Evolutionary conservation across 805 yeast genomes (phyloP).

Genomic region (Vanderwaltozyma yarrowii): DNA sequence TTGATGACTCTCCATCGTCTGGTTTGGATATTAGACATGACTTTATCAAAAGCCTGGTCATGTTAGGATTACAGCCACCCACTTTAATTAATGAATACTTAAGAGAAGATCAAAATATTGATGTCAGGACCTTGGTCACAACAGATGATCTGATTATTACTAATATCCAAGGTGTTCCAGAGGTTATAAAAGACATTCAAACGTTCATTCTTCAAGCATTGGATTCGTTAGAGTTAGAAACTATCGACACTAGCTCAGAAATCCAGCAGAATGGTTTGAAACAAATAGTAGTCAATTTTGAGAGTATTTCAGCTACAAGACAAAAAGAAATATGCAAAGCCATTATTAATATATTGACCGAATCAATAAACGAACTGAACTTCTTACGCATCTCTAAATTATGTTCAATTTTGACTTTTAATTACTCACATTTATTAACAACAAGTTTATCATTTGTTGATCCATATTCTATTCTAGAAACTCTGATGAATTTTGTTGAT

Average conservation of each 20-base stretch:
- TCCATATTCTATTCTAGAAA: conserved; percentile 34
- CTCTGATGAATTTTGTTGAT: conserved; percentile 46
- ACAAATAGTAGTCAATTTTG: conserved; percentile 39
- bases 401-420: conserved; percentile 40
- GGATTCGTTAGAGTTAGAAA: conserved; percentile 22
- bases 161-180: conserved; percentile 27
- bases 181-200: conserved; percentile 24
- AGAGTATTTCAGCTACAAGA: conserved; percentile 36
- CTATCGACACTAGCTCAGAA: conserved; percentile 35
- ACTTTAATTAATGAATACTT: conserved; percentile 27
- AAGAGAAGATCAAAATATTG: conserved; percentile 33
- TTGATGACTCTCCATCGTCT: conserved; percentile 40
- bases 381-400: conserved; percentile 38
- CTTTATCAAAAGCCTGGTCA: conserved; percentile 37
- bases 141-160: conserved; percentile 28
- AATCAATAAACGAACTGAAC: conserved; percentile 34
- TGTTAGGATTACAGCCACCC: conserved; percentile 31
- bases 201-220: conserved; percentile 19
- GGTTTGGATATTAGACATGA: conserved; percentile 42
- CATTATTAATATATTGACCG: conserved; percentile 24
- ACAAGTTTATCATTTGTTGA: conserved; percentile 36
- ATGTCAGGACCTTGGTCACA: conserved; percentile 24
- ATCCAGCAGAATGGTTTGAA: conserved; percentile 47
- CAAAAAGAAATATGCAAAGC: conserved; percentile 36
- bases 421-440: conserved; percentile 32